Evolutionary conservation across 176 grass and related monocot genomes (phyloP), one percentile per base, ranked within the genome.

Genomic region (Triticum monococcum): DNA sequence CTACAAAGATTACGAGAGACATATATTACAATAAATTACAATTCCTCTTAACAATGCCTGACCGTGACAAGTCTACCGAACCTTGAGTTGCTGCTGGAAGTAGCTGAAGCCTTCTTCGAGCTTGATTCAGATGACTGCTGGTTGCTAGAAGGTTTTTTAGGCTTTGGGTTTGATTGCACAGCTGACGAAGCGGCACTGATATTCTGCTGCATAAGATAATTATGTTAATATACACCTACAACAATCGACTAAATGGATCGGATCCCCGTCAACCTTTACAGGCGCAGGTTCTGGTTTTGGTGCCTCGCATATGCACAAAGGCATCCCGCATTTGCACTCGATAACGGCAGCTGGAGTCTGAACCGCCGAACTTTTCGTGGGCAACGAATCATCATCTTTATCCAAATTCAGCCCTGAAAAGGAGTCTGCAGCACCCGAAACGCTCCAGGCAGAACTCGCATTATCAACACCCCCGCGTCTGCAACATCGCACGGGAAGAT

Each of bases 321-420:
- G 94, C 97, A 99, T 97, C 80, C 97, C 90, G 75, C 97, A 99
- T 78, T 94, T 99, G 87, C 97, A 99, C 72, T 97, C 94, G 7
- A 85, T 74, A 83, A 86, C 31, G 45, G 41, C 50, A 61, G 82
- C 37, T 13, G 79, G 16, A 74, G 35, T 80, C n/a, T 76, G 62
- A 87, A 81, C 78, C 45, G 72, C 43, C 22, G 61, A 84, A 32
- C 54, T 88, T 40, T 81, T 76, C 26, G 14, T 80, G 78, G 85
- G 79, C 9, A 52, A 71, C 10, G 83, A 88, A 88, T 9, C 56
- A 50, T 86, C 84, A 63, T 94, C 87, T 3, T 94, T 52, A 81
- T 75, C 82, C 66, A 96, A 79, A 62, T 89, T 94, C 52, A 99
- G 85, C 72, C 88, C 92, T 93, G 94, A 97, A 88, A 99, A 81